phyloP scores from a whole-genome alignment of 1,139 yeast genomes.

The Yamadazyma epiphylla region DNA sequence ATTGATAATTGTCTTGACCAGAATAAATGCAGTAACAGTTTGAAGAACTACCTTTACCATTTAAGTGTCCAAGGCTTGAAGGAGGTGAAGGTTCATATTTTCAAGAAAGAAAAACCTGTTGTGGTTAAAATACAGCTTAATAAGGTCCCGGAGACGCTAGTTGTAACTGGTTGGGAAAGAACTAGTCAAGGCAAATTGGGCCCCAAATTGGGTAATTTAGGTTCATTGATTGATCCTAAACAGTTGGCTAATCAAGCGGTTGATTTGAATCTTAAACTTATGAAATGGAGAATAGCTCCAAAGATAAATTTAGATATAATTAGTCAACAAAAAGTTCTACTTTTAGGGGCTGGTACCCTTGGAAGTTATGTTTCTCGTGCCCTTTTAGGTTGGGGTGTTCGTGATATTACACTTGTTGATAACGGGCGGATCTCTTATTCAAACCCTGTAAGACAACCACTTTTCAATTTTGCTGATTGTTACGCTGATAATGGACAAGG shows the following conservation, averaged over 20 bases:
- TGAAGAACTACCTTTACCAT: constrained; percentile 64
- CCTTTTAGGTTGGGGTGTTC: constrained; percentile 90
- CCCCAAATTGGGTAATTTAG: constrained; percentile 81
- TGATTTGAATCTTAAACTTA: constrained; percentile 80
- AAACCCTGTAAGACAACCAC: constrained; percentile 92
- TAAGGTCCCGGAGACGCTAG: no score
- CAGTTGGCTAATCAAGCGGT: constrained; percentile 88
- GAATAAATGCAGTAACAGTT: constrained; percentile 53
- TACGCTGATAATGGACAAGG: constrained; percentile 57
- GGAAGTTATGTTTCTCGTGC: constrained; percentile 90
- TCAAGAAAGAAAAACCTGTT: constrained; percentile 11
- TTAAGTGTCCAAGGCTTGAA: constrained; percentile 39
- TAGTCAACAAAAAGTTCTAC: constrained; percentile 56
- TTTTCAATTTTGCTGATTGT: constrained; percentile 76
- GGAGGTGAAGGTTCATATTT: constrained; percentile 36
- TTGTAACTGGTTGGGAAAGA: constrained; percentile 90
- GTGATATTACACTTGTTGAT: constrained; percentile 82
- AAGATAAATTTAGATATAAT: constrained; percentile 64
- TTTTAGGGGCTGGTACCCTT: constrained; percentile 95
- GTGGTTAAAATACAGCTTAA: no score
- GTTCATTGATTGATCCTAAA: constrained; percentile 73
- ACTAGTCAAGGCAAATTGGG: constrained; percentile 67
- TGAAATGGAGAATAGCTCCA: constrained; percentile 97
- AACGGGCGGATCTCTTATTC: constrained; percentile 85
- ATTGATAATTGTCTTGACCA: constrained; percentile 55